Percentiles rank a stretch among this genome's conserved stretches.
phyloP scores from a whole-genome alignment of 1,284 basidiomycete species.

The Cryptococcus deneoformans region DNA sequence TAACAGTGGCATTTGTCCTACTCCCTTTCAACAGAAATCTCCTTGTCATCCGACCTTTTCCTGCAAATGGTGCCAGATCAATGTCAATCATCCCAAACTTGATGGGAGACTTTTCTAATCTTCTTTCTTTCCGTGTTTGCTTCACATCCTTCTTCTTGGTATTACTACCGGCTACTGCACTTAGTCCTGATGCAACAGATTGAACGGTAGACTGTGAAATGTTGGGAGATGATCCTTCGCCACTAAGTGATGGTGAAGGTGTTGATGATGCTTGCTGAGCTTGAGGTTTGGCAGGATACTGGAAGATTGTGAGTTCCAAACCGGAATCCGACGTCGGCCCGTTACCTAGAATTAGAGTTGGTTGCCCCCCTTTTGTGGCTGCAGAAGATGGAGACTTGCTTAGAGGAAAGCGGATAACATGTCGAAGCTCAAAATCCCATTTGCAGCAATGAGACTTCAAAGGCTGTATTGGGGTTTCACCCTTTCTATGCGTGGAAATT shows the following conservation, averaged over 20 bases:
- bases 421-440: slow-evolving; percentile 43
- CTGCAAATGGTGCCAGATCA: slow-evolving; percentile 49
- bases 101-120: slow-evolving; percentile 10
- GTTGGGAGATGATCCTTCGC: not conserved
- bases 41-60: slow-evolving; percentile 37
- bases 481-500: slow-evolving; percentile 23
- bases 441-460: slow-evolving; percentile 34
- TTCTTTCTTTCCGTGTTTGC: not conserved
- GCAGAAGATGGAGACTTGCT: slow-evolving; percentile 17
- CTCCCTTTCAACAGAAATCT: slow-evolving; percentile 43
- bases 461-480: slow-evolving; percentile 27
- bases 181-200: not conserved
- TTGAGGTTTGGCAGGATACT: slow-evolving; percentile 13
- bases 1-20: slow-evolving; percentile 48
- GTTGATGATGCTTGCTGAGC: not conserved
- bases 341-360: slow-evolving; percentile 31
- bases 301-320: slow-evolving; percentile 33
- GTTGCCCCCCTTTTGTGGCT: not conserved
- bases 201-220: not conserved
- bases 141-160: not conserved
- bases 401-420: slow-evolving; percentile 37
- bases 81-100: slow-evolving; percentile 44
- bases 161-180: not conserved
- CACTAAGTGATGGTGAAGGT: not conserved
- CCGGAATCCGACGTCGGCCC: slow-evolving; percentile 41